phyloP scores from a whole-genome alignment of 2,329 filamentous ascomycete species.

The Cladosporium cucumerinum region DNA sequence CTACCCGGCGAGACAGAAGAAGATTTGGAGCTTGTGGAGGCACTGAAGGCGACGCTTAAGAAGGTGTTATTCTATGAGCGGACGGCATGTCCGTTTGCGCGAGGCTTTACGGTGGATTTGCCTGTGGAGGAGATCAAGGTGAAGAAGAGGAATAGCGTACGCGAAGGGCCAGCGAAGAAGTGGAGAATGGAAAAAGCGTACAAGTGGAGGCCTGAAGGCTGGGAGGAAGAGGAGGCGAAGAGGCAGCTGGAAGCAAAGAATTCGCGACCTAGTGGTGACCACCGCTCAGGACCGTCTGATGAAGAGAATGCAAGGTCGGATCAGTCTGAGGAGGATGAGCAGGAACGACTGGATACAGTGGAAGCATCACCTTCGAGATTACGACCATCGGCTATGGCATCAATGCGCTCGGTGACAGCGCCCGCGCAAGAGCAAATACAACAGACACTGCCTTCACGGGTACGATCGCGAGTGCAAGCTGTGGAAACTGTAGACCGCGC shows the following conservation, averaged over 20 bases:
- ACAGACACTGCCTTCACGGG: constrained; percentile 42
- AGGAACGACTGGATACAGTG: background rate
- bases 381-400: background rate
- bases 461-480: constrained; percentile 29
- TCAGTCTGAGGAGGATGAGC: background rate
- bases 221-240: constrained; percentile 15
- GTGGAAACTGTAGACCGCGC: constrained; percentile 24
- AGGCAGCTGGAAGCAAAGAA: background rate
- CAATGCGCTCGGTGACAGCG: constrained; percentile 34
- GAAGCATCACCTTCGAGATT: background rate
- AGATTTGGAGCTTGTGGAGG: constrained; percentile 61
- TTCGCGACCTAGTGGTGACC: background rate
- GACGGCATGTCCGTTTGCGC: constrained; percentile 79
- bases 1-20: constrained; percentile 64
- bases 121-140: constrained; percentile 62
- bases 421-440: constrained; percentile 44
- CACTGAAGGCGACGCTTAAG: constrained; percentile 66
- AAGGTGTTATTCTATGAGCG: constrained; percentile 81
- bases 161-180: constrained; percentile 53
- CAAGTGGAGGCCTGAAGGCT: constrained; percentile 46
- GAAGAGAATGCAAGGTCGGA: background rate
- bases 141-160: constrained; percentile 67
- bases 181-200: constrained; percentile 46
- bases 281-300: background rate
- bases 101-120: constrained; percentile 70